Conservation (phyloP, 2,329 filamentous ascomycete species). For the Thelonectria rubi region DNA sequence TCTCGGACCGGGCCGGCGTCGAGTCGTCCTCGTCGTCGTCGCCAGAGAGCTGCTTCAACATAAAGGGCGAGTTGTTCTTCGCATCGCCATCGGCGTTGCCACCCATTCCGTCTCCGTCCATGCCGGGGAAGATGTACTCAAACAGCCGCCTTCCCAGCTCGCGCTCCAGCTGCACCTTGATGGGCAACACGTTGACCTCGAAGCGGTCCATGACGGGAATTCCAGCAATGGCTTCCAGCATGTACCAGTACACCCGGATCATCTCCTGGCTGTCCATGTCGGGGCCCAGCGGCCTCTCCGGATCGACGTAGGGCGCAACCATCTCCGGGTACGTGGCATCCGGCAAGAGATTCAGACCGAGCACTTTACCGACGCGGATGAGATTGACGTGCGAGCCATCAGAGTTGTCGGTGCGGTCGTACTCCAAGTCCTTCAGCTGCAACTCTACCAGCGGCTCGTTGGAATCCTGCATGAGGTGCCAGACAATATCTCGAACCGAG, state of each 20-base stretch:
- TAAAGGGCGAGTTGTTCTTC: constrained; percentile 70
- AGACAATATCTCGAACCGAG: constrained; percentile 93
- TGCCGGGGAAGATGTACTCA: constrained; percentile 95
- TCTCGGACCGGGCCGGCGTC: constrained; percentile 49
- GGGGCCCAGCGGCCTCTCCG: constrained; percentile 58
- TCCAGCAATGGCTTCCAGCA: constrained; percentile 96
- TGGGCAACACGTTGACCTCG: constrained; percentile 90
- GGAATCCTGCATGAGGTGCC: constrained; percentile 91
- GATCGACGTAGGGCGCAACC: constrained; percentile 86
- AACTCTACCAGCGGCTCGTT: constrained; percentile 91
- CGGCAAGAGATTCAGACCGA: constrained; percentile 87
- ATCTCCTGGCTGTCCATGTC: constrained; percentile 73
- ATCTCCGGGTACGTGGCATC: constrained; percentile 96
- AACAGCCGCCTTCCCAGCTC: constrained; percentile 94
- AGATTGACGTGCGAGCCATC: constrained; percentile 96
- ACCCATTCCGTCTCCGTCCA: constrained; percentile 63
- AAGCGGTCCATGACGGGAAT: constrained; percentile 98
- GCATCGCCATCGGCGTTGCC: constrained; percentile 52
- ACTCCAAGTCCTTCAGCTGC: constrained; percentile 88
- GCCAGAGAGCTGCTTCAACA: constrained; percentile 52
- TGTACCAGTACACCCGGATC: constrained; percentile 95
- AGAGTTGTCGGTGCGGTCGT: constrained; percentile 94
- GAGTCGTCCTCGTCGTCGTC: constrained; percentile 58
- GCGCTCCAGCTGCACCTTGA: constrained; percentile 92
- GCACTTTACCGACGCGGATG: constrained; percentile 86